Evolutionary conservation across 2,329 filamentous ascomycete species (phyloP).

Genomic region (Neurospora sp.): DNA sequence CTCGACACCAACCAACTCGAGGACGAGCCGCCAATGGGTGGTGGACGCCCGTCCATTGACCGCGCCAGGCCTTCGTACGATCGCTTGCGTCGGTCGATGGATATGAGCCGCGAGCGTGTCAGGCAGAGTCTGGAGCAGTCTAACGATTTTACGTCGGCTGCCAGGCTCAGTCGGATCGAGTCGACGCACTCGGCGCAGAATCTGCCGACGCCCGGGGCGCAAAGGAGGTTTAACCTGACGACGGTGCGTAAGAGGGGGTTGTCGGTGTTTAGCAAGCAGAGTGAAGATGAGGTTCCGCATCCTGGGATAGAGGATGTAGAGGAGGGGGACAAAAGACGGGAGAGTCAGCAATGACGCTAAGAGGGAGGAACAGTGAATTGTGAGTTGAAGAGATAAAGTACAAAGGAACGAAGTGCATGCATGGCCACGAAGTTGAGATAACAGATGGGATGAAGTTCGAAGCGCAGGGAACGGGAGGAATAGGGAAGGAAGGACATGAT

Average conservation of each 20-base stretch:
- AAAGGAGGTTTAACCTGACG: constrained; percentile 19
- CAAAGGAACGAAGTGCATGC: background rate
- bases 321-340: background rate
- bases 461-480: background rate
- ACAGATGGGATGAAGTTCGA: background rate
- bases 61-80: constrained; percentile 78
- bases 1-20: constrained; percentile 36
- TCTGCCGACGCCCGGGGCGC: constrained; percentile 6
- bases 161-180: constrained; percentile 74
- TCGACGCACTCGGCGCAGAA: constrained; percentile 46
- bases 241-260: constrained; percentile 19
- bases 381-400: background rate
- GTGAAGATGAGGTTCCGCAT: constrained; percentile 11
- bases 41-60: constrained; percentile 48
- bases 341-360: background rate
- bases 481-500: background rate
- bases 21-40: constrained; percentile 16
- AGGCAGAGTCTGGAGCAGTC: constrained; percentile 78
- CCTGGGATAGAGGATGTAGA: background rate
- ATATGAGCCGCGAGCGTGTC: constrained; percentile 35
- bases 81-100: constrained; percentile 76
- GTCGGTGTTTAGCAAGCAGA: constrained; percentile 21
- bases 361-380: background rate
- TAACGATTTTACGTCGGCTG: constrained; percentile 85
- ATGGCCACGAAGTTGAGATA: background rate